Conservation (phyloP, 176 grass and related monocot genomes). For the Dactylis glomerata region DNA sequence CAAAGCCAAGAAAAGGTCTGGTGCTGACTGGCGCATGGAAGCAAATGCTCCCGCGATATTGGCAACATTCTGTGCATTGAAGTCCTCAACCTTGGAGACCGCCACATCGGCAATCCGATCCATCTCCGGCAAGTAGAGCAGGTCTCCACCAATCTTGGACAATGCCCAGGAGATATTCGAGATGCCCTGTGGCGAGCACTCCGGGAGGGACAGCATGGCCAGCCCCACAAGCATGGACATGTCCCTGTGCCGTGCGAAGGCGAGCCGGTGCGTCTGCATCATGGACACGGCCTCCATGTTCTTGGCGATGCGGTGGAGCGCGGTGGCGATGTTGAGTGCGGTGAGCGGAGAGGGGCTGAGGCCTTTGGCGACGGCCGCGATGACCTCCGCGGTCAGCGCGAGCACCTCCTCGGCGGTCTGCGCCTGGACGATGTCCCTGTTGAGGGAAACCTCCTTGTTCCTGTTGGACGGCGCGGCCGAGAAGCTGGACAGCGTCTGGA, state of each 20-base stretch:
- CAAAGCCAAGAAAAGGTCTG: slow-evolving; percentile 56
- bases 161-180: slow-evolving; percentile 94
- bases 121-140: slow-evolving; percentile 85
- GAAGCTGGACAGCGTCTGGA: slow-evolving; percentile 72
- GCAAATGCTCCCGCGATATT: slow-evolving; percentile 80
- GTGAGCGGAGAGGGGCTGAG: slow-evolving; percentile 83
- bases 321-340: slow-evolving; percentile 85
- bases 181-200: slow-evolving; percentile 74
- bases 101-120: slow-evolving; percentile 78
- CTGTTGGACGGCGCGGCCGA: slow-evolving; percentile 66
- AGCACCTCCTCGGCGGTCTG: slow-evolving; percentile 78
- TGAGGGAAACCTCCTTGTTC: slow-evolving; percentile 76
- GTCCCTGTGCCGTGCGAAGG: slow-evolving; percentile 77
- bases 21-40: slow-evolving; percentile 80
- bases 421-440: slow-evolving; percentile 69
- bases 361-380: slow-evolving; percentile 59
- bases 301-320: slow-evolving; percentile 89
- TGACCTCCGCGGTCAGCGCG: slow-evolving; percentile 49
- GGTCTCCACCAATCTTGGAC: slow-evolving; percentile 84
- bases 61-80: slow-evolving; percentile 87
- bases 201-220: slow-evolving; percentile 70
- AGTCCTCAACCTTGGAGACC: slow-evolving; percentile 57
- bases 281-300: slow-evolving; percentile 92
- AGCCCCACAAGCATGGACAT: slow-evolving; percentile 93
- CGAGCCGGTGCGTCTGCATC: slow-evolving; percentile 56